Evolutionary conservation across 352 stramenopile species (phyloP), one percentile per base, ranked within the genome.

Genomic region (Phytophthora sp.): DNA sequence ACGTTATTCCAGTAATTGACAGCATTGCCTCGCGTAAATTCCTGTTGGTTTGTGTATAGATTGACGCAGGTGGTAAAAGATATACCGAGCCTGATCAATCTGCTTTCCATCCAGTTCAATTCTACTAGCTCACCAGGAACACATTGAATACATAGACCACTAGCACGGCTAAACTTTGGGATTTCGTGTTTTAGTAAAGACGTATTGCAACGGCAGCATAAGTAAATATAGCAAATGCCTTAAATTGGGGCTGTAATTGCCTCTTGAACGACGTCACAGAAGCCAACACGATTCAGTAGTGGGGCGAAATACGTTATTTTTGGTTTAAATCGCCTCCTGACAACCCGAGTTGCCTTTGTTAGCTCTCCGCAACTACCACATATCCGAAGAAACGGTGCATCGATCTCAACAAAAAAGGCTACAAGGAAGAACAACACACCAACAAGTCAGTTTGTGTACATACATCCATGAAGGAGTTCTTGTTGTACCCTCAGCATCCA

Each of bases 1-100:
- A 30, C 20, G 24, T 44, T 6, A 41, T 65, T 65, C 45, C 56
- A 65, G 17, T 65, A 58, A 9, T 58, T 53, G 3, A 65, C 39
- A 5, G 55, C 13, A 17, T 64, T 56, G 2, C 55, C 35, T 12
- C 35, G 37, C 4, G 55, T 51, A 51, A 64, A 65, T 9, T 65
- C 55, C 35, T 64, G 55, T 1, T 37, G 18, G 11, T 64, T 30
- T 2, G n/a, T 13, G 17, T 57, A 57, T 0, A 57, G n/a, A 24
- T 53, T 63, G 0, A 57, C 28, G 13, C 45, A 64, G 3, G 55
- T 52, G 1, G 55, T 64, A 5, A 64, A 57, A 1, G 45, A 57
- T n/a, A 64, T 12, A 18, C 55, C 45, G 4, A 64, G 28, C 2
- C 58, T 50, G 4, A 62, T 34, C 2, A 56, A 24, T 1, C 58